Evolutionary conservation across 768 basidiomycete genomes (phyloP), one percentile per base, ranked within the genome.

Genomic region (Xerocomus spinulosus): DNA sequence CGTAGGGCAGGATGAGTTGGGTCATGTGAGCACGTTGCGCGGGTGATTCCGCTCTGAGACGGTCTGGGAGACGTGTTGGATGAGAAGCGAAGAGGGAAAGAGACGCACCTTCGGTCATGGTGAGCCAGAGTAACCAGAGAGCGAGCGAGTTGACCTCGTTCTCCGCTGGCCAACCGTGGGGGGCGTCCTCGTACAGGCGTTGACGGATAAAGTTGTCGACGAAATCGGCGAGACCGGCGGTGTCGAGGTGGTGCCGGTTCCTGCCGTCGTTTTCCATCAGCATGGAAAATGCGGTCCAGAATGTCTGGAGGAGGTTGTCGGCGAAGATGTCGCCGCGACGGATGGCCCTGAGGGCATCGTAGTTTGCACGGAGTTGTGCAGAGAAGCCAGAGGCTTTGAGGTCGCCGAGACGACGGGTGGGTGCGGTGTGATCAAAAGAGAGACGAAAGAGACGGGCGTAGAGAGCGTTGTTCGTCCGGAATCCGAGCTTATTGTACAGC

Each of bases 251-350:
- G 4, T 55, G 66, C 29, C 71, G 70, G 60, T 87, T 87, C 59
- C 74, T 75, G 28, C 82, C 83, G 63, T 87, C 84, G 64, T 83
- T 80, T 52, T 87, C 85, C 4, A 77, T 65, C 62, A 83, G 61
- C 72, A 87, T 76, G 35, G 83, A 56, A 43, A 75, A 79, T 5
- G 72, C 71, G 0, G 64, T 66, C 66, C 75, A 77, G 18, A 87
- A 70, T 1, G 67, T 57, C 0, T 64, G 54, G 12, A 61, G 54
- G 48, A 70, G 18, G 29, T 48, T 29, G 20, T 45, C 23, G 13
- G 77, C 71, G 18, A 66, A 50, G 35, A 73, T 55, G 46, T 75
- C 53, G 23, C 59, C 53, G 2, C 52, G 38, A 46, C 72, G 63
- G 42, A 75, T 56, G 37, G 51, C 56, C 17, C 46, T 51, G 43